These are phyloP conservation scores for Nissolia schottii DNA, from an alignment of 306 rosid species.

Conservation along the genomic window DNA sequence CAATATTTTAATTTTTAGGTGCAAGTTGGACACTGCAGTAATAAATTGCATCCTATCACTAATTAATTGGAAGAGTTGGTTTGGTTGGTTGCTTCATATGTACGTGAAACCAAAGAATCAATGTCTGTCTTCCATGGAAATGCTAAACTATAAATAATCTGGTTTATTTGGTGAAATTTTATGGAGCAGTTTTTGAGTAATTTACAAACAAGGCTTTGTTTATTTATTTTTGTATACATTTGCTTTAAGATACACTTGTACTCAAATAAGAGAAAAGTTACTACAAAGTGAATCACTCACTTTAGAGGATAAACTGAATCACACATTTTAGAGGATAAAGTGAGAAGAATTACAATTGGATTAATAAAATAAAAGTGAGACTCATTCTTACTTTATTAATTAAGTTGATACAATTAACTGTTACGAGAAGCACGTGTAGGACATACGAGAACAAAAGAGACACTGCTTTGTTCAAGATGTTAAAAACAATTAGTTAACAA, in stretches of 20 bases:
- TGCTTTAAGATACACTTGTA: neutral
- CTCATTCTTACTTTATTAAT: too few species aligned
- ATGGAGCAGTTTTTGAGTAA: neutral
- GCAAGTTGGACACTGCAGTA: neutral
- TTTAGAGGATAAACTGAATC: too few species aligned
- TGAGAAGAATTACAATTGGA: too few species aligned
- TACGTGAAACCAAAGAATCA: conserved; percentile 2
- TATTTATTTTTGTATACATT: neutral
- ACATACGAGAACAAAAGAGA: too few species aligned
- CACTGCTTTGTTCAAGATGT: too few species aligned
- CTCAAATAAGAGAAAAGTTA: too few species aligned
- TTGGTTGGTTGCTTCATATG: neutral
- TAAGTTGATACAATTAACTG: too few species aligned
- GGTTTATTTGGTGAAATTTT: neutral
- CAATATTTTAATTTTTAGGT: neutral
- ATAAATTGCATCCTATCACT: neutral
- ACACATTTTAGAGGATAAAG: too few species aligned
- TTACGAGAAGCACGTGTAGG: too few species aligned
- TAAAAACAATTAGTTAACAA: too few species aligned
- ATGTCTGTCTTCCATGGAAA: conserved; percentile 1
- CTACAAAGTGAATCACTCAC: too few species aligned
- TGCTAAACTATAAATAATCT: neutral
- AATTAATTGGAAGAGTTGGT: neutral
- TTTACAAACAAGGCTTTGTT: neutral
- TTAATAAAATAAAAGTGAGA: too few species aligned